Conservation (phyloP, 1,284 basidiomycete species). For the Moesziomyces parantarcticus region DNA sequence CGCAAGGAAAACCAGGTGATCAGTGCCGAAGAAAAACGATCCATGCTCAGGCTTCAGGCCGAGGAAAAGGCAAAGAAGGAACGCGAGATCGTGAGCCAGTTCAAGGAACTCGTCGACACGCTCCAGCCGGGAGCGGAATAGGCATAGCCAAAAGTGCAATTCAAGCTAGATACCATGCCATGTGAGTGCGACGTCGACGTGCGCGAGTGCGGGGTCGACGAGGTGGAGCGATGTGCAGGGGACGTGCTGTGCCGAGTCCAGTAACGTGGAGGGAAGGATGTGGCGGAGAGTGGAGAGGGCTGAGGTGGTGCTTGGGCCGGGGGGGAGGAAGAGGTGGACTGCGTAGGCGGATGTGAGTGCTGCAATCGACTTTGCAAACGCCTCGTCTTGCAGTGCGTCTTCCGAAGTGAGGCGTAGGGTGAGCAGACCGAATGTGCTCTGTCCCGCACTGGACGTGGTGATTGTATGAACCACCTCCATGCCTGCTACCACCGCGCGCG, state of each 20-base stretch:
- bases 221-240: constrained; percentile 24
- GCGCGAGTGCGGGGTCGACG: constrained; percentile 3
- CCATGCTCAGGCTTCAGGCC: constrained; percentile 88
- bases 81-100: constrained; percentile 70
- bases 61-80: constrained; percentile 93
- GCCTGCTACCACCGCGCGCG: background rate
- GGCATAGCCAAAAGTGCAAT: background rate
- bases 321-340: constrained; percentile 20
- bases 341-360: constrained; percentile 10
- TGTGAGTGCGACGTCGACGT: constrained; percentile 24
- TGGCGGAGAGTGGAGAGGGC: background rate
- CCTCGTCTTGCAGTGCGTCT: background rate
- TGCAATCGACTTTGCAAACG: background rate
- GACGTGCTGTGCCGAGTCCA: constrained; percentile 7
- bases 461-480: constrained; percentile 13
- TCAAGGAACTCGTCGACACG: constrained; percentile 61
- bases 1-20: constrained; percentile 99
- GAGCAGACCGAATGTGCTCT: constrained; percentile 31
- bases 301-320: background rate
- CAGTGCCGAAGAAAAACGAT: constrained; percentile 90
- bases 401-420: constrained; percentile 7
- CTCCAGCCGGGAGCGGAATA: constrained; percentile 17
- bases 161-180: constrained; percentile 46
- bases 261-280: background rate
- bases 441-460: constrained; percentile 9